Conservation (phyloP, 306 rosid genomes). For the Quercus engelmannii region DNA sequence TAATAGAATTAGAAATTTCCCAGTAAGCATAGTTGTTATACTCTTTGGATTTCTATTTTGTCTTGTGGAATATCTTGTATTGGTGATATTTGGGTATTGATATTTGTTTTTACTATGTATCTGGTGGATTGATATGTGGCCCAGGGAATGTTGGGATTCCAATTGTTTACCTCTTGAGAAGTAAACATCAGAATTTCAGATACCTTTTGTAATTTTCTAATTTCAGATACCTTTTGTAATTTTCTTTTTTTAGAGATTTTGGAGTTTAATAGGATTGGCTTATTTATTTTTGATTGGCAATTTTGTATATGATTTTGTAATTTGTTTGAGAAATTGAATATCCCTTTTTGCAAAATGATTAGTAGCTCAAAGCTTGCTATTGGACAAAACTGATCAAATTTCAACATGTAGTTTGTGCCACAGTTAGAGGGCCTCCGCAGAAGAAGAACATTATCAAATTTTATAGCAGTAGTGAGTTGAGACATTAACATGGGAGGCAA, state of each 20-base stretch:
- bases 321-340: not conserved
- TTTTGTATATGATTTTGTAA: not conserved
- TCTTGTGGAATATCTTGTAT: not conserved
- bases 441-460: not conserved
- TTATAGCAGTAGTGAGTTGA: not conserved
- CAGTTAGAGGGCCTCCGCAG: not conserved
- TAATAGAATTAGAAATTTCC: not conserved
- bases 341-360: not conserved
- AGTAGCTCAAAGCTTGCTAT: not conserved
- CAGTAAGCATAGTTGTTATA: not conserved
- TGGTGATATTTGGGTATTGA: not conserved
- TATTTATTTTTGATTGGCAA: not conserved
- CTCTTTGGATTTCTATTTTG: not conserved
- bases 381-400: not conserved
- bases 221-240: not conserved
- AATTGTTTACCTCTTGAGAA: not conserved
- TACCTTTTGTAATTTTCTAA: not conserved
- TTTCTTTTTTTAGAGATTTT: not conserved
- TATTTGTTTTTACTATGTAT: not conserved
- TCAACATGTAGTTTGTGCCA: not conserved
- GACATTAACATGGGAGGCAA: slow-evolving; percentile 13
- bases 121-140: not conserved
- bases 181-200: not conserved
- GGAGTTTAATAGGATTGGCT: not conserved
- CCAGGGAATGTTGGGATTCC: not conserved